Evolutionary conservation across 257 asterid species (phyloP), one percentile per base, ranked within the genome.

Genomic region (Anisodus tanguticus): DNA sequence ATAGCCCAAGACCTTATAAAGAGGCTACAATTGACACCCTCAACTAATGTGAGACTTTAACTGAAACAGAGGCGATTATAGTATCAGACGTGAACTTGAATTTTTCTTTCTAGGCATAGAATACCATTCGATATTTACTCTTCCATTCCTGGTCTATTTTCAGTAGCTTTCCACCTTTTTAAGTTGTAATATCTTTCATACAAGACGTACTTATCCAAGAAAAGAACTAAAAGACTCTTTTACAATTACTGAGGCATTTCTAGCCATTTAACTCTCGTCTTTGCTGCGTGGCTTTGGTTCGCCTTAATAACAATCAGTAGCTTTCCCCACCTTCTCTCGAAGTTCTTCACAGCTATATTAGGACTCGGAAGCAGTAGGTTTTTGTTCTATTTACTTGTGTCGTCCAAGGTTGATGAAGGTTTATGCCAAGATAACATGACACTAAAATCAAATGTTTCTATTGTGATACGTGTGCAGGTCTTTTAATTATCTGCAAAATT

Each of bases 401-500:
- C 45, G 9, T 64, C 72, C 17, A 67, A 15, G 3, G 6, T 82
- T 67, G 80, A 17, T 51, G 63, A 66, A 45, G 31, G 54, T 4
- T n/a, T 13, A 49, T 82, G 64, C 55, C 31, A 82, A 54, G 47
- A 47, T 17, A 10, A 51, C n/a, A 47, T 13, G 39, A 39, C 31
- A n/a, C 16, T 35, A 11, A 49, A 51, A 58, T 4, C 39, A 3
- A 15, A 74, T 81, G 9, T 35, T 53, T 26, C 41, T 84, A 37
- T 83, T 79, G 22, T 15, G 82, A 80, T 53, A 45, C 72, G 74
- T 86, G 80, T 19, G 79, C 74, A 45, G 86, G 79, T 79, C 70
- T 85, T 82, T 85, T 83, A 60, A 84, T 71, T 62, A 39, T 83
- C 69, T 86, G 85, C 90, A 86, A 59, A 67, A 0, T 72, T 86